Evolutionary conservation across 2,329 filamentous ascomycete genomes (phyloP).

Genomic region (Penicillium janthinellum): DNA sequence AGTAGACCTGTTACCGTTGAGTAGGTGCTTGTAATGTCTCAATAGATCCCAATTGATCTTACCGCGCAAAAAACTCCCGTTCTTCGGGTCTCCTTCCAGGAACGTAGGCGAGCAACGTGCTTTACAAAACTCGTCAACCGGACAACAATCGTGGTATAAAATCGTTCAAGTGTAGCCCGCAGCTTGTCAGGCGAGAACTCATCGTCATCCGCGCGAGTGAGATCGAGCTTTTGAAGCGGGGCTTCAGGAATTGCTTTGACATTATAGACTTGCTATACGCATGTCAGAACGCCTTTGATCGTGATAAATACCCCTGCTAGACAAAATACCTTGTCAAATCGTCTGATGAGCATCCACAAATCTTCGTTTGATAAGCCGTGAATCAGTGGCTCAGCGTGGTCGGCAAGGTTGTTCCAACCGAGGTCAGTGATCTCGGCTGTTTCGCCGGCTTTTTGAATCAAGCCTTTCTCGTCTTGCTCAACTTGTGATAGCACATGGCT

Average conservation of each 20-base stretch:
- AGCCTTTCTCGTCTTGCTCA: slow-evolving; percentile 23
- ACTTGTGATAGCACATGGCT: slow-evolving; percentile 29
- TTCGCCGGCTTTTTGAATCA: slow-evolving; percentile 19
- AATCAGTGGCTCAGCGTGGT: slow-evolving; percentile 52
- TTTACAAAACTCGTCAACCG: slow-evolving; percentile 68
- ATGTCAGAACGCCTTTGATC: background rate
- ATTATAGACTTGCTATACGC: slow-evolving; percentile 62
- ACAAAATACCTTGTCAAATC: slow-evolving; percentile 68
- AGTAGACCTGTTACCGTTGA: slow-evolving; percentile 49
- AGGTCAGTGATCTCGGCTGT: slow-evolving; percentile 19
- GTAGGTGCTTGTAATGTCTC: background rate
- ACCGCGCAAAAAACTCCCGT: slow-evolving; percentile 68
- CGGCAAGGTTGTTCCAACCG: slow-evolving; percentile 21
- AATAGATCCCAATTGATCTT: slow-evolving; percentile 24
- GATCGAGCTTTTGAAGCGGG: slow-evolving; percentile 69
- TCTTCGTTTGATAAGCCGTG: slow-evolving; percentile 72
- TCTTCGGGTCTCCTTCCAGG: slow-evolving; percentile 73
- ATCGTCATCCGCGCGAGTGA: slow-evolving; percentile 79
- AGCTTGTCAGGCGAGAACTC: slow-evolving; percentile 85
- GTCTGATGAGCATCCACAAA: slow-evolving; percentile 69
- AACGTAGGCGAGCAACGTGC: slow-evolving; percentile 73
- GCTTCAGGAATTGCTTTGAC: slow-evolving; percentile 67
- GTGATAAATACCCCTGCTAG: background rate
- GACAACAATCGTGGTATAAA: slow-evolving; percentile 79
- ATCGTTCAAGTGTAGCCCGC: slow-evolving; percentile 72